A percentile compares a stretch with the other conserved stretches of the same genome.
Evolutionary conservation across 176 grass and related monocot genomes (phyloP).

Genomic region (Phyllostachys edulis): DNA sequence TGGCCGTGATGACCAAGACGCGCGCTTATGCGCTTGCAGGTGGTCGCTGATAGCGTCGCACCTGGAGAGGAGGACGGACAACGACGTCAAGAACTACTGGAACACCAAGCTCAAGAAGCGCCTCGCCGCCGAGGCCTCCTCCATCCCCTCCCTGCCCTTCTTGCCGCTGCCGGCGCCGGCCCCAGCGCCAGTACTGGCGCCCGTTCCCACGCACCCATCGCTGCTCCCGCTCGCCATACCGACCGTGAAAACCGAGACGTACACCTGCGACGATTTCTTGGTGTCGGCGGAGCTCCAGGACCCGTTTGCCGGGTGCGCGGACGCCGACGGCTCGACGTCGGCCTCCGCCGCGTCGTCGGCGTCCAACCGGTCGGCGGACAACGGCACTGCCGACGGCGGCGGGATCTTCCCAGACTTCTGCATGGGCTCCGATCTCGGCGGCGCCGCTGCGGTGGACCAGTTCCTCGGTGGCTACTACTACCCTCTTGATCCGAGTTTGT

Average conservation of each 20-base stretch:
- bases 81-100: slow-evolving; percentile 98
- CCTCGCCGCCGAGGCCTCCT: slow-evolving; percentile 20
- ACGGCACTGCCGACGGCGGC: background rate
- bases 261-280: slow-evolving; percentile 71
- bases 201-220: background rate
- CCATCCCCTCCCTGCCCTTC: background rate
- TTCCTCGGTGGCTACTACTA: slow-evolving; percentile 45
- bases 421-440: slow-evolving; percentile 11
- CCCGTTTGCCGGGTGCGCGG: background rate
- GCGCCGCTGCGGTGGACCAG: slow-evolving; percentile 18
- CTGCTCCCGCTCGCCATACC: slow-evolving; percentile 46
- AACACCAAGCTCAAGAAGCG: slow-evolving; percentile 94
- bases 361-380: slow-evolving; percentile 46
- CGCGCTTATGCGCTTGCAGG: slow-evolving; percentile 16
- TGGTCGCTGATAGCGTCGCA: slow-evolving; percentile 85
- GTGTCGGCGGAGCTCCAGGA: slow-evolving; percentile 29
- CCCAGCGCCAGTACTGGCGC: background rate
- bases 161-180: background rate
- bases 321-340: slow-evolving; percentile 20
- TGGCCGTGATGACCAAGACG: background rate
- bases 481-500: slow-evolving; percentile 43
- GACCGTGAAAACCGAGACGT: slow-evolving; percentile 58
- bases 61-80: slow-evolving; percentile 75
- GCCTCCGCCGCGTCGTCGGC: slow-evolving; percentile 41
- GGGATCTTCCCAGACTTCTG: slow-evolving; percentile 39